Evolutionary conservation across 1,284 basidiomycete genomes (phyloP).

Genomic region (Anthracocystis walkeri): DNA sequence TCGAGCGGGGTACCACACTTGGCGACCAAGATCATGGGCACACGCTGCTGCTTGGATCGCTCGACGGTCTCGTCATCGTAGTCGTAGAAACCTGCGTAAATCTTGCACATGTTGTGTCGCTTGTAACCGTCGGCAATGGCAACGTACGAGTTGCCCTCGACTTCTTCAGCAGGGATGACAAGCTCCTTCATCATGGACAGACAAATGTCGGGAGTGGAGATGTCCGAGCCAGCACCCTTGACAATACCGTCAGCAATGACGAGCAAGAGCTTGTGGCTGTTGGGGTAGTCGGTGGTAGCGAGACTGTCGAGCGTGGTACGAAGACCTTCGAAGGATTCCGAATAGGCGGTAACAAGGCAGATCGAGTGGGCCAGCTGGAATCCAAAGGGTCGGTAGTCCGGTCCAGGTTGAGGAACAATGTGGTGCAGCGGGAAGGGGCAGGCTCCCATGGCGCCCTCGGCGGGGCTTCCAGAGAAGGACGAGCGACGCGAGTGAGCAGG

Average conservation of each 20-base stretch:
- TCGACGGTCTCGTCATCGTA: constrained; percentile 95
- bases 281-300: constrained; percentile 97
- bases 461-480: constrained; percentile 54
- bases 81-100: constrained; percentile 96
- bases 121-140: constrained; percentile 99
- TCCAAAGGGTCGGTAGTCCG: constrained; percentile 93
- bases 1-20: constrained; percentile 81
- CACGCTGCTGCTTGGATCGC: constrained; percentile 92
- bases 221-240: constrained; percentile 76
- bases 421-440: constrained; percentile 88
- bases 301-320: constrained; percentile 97
- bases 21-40: constrained; percentile 93
- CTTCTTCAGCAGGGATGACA: constrained; percentile 83
- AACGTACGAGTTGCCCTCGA: constrained; percentile 95
- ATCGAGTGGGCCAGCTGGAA: constrained; percentile 95
- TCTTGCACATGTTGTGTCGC: constrained; percentile 98
- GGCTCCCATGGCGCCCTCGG: constrained; percentile 57
- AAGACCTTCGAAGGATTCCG: constrained; percentile 94
- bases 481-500: constrained; percentile 61
- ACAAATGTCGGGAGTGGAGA: constrained; percentile 83
- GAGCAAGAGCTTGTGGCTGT: constrained; percentile 94
- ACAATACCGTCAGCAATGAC: constrained; percentile 99
- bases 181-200: constrained; percentile 98
- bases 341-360: constrained; percentile 97
- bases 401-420: constrained; percentile 90